Evolutionary conservation across 1,139 yeast genomes (phyloP), one percentile per base, ranked within the genome.

Genomic region (Yamadazyma atmosphaerica): DNA sequence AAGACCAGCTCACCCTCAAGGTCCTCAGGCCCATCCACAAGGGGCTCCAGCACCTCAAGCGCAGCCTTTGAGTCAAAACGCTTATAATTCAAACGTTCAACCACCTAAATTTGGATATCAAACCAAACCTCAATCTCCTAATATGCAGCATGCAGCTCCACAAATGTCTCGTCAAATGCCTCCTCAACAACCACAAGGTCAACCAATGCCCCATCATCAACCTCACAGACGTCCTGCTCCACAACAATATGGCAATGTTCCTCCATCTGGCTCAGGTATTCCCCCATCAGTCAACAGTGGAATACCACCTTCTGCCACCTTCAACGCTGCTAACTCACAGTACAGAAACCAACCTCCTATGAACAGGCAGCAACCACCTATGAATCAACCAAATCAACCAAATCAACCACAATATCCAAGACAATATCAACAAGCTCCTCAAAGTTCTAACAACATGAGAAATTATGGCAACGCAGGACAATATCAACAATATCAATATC

Each of bases 171-270:
- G 14, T 16, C 40, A 19, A 21, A 49, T 45, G 17, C 50, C 49
- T 8, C 55, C 46, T 34, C 48, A 50, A 31, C 56, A 45, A 23
- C 40, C 35, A 2, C 46, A 51, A 27, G 53, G 47, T 11, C 52
- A 42, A 10, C 44, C 43, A 7, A 45, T 25, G 35, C 47, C 37
- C 4, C 45, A 42, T 14, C 43, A 34, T 15, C 44, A 34, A 28
- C 38, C 36, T 12, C 40, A 25, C 9, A 31, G 32, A 25, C 39
- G 18, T 10, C 19, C 25, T 13, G 37, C 36, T 17, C 31, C 24
- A 16, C 38, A 29, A 19, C 40, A 31, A 13, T 37, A 38, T 24
- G 49, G 49, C 14, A 46, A 45, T n/a, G 38, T 42, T 9, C 45
- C 48, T 12, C 44, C 47, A 15, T 36, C 46, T 13, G 22, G 22